A percentile compares a stretch with the other conserved stretches of the same genome.
Evolutionary conservation across 805 yeast species (phyloP).

Genomic region (Wickerhamomyces hampshirensis): DNA sequence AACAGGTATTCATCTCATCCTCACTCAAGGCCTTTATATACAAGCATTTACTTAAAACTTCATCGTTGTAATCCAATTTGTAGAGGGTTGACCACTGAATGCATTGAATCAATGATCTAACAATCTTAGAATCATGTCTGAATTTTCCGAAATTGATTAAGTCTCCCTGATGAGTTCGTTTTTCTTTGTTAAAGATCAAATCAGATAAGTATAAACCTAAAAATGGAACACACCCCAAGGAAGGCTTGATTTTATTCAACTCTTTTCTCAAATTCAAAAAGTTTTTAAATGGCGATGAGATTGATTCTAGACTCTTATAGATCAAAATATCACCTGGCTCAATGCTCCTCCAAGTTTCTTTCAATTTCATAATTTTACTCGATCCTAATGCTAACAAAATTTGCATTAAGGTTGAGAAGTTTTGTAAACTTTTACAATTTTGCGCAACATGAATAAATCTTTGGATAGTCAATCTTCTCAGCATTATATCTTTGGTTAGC

Average conservation of each 20-base stretch:
- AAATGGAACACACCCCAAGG: slow-evolving; percentile 84
- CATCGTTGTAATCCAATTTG: slow-evolving; percentile 48
- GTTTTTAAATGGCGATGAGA: slow-evolving; percentile 72
- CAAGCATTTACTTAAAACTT: slow-evolving; percentile 75
- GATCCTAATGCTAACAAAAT: slow-evolving; percentile 77
- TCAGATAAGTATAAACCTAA: slow-evolving; percentile 84
- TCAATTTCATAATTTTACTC: slow-evolving; percentile 50
- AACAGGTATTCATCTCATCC: slow-evolving; percentile 57
- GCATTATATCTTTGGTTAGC: slow-evolving; percentile 53
- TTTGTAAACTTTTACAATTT: slow-evolving; percentile 66
- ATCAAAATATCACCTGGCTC: slow-evolving; percentile 67
- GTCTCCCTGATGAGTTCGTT: slow-evolving; percentile 27
- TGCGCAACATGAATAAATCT: slow-evolving; percentile 84
- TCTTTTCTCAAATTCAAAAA: slow-evolving; percentile 63
- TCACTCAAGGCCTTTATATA: slow-evolving; percentile 71
- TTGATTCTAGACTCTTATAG: slow-evolving; percentile 61
- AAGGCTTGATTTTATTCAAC: slow-evolving; percentile 53
- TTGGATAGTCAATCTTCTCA: slow-evolving; percentile 70
- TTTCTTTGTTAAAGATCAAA: slow-evolving; percentile 58
- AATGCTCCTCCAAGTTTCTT: slow-evolving; percentile 69
- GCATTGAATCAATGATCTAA: slow-evolving; percentile 69
- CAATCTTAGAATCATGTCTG: slow-evolving; percentile 68
- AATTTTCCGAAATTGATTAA: slow-evolving; percentile 72
- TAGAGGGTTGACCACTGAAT: slow-evolving; percentile 84
- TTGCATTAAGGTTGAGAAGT: slow-evolving; percentile 85